Evolutionary conservation across 768 basidiomycete species (phyloP).

Genomic region (Lactarius pseudohatsudake): DNA sequence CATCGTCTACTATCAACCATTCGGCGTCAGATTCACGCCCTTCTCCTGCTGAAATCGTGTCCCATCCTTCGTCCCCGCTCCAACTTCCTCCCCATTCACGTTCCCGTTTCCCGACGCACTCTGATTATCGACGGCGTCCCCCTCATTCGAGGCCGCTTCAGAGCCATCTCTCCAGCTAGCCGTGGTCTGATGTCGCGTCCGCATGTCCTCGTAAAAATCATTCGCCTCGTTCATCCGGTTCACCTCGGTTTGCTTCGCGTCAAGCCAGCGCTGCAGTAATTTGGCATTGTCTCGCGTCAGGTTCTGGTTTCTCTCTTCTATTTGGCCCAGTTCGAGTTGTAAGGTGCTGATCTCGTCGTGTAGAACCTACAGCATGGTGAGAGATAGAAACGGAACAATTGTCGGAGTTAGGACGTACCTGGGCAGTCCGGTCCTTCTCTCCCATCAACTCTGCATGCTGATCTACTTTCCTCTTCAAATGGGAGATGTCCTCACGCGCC

Average conservation of each 20-base stretch:
- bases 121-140: slow-evolving; percentile 35
- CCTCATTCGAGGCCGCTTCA: slow-evolving; percentile 29
- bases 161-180: slow-evolving; percentile 55
- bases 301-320: slow-evolving; percentile 83
- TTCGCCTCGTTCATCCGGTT: slow-evolving; percentile 96
- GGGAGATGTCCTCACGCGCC: slow-evolving; percentile 69
- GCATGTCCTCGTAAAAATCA: slow-evolving; percentile 86
- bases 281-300: slow-evolving; percentile 92
- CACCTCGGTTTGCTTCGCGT: slow-evolving; percentile 89
- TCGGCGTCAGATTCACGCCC: slow-evolving; percentile 83
- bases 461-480: slow-evolving; percentile 72
- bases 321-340: slow-evolving; percentile 86
- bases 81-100: slow-evolving; percentile 47
- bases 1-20: slow-evolving; percentile 74
- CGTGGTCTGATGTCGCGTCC: slow-evolving; percentile 64
- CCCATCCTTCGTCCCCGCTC: slow-evolving; percentile 66
- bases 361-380: slow-evolving; percentile 57
- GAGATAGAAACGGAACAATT: not conserved
- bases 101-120: slow-evolving; percentile 71
- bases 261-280: slow-evolving; percentile 94
- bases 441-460: slow-evolving; percentile 83
- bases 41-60: slow-evolving; percentile 66
- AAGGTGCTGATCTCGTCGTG: slow-evolving; percentile 94
- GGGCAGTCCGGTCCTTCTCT: slow-evolving; percentile 86
- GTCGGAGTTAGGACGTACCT: slow-evolving; percentile 49